Conservation (phyloP, 1,139 yeast genomes). For the Spencermartinsiella ligniputridi region DNA sequence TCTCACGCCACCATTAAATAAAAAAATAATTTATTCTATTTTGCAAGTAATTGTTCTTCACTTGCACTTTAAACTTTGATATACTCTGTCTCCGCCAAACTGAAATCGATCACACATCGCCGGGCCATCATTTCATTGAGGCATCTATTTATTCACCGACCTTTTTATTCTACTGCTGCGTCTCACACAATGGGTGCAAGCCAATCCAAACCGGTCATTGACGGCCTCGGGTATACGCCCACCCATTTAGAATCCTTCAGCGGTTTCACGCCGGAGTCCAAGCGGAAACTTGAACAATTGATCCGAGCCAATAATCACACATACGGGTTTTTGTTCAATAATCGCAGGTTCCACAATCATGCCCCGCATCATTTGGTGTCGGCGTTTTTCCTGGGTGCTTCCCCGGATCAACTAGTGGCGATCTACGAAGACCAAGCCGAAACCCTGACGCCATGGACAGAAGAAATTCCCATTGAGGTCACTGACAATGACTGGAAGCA, state of each 20-base stretch:
- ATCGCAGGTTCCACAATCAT: slow-evolving; percentile 32
- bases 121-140: too few relatives aligned
- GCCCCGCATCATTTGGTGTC: slow-evolving; percentile 26
- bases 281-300: slow-evolving; percentile 2
- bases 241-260: background rate
- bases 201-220: slow-evolving; percentile 2
- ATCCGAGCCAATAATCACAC: slow-evolving; percentile 25
- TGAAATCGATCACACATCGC: too few relatives aligned
- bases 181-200: background rate
- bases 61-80: too few relatives aligned
- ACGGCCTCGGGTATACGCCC: slow-evolving; percentile 4
- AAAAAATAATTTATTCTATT: too few relatives aligned
- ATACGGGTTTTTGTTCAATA: slow-evolving; percentile 28
- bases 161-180: too few relatives aligned
- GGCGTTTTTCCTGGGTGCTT: slow-evolving; percentile 23
- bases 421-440: slow-evolving; percentile 21
- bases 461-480: slow-evolving; percentile 32
- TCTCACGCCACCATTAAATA: too few relatives aligned
- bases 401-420: slow-evolving; percentile 21
- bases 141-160: too few relatives aligned
- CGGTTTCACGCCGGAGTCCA: slow-evolving; percentile 1
- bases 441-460: slow-evolving; percentile 24
- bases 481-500: slow-evolving; percentile 32
- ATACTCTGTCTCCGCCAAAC: too few relatives aligned
- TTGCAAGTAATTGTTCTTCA: too few relatives aligned